Conservation (phyloP, 108 stramenopile species). For the Pseudonitzschia multiseries region DNA sequence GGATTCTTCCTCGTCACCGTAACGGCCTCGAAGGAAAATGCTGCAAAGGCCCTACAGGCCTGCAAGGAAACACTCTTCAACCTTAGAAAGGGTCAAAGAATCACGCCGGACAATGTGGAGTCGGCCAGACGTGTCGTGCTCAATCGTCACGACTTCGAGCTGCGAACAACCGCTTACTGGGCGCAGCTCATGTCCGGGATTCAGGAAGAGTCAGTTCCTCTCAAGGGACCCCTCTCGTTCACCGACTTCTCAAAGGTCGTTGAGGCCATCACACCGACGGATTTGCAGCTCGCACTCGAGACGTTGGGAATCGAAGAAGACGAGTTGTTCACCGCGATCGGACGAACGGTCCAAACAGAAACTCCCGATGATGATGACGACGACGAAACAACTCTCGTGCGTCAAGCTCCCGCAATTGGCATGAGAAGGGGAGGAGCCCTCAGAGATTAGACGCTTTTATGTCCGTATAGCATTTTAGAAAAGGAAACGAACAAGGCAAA, state of each 20-base stretch:
- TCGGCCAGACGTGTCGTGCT: slow-evolving; percentile 93
- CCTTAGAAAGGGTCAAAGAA: slow-evolving; percentile 66
- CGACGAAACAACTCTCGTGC: slow-evolving; percentile 66
- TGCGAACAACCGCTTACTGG: slow-evolving; percentile 89
- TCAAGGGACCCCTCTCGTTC: slow-evolving; percentile 89
- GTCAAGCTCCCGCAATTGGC: slow-evolving; percentile 77
- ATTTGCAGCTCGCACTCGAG: slow-evolving; percentile 84
- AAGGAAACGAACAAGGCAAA: not conserved
- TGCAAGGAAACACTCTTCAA: slow-evolving; percentile 91
- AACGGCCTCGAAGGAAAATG: slow-evolving; percentile 95
- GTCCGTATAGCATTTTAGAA: not conserved
- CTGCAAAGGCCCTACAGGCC: slow-evolving; percentile 88
- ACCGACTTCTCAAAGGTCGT: slow-evolving; percentile 90
- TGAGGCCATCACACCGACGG: slow-evolving; percentile 82
- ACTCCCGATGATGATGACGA: slow-evolving; percentile 53
- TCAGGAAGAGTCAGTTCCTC: slow-evolving; percentile 89
- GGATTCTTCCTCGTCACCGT: slow-evolving; percentile 96
- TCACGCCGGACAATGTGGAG: slow-evolving; percentile 92
- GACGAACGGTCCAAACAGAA: slow-evolving; percentile 58
- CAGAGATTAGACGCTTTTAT: slow-evolving; percentile 40
- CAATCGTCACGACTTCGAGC: slow-evolving; percentile 92
- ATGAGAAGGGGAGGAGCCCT: slow-evolving; percentile 87
- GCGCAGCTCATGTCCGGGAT: slow-evolving; percentile 91
- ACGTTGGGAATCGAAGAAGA: slow-evolving; percentile 74
- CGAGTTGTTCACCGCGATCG: slow-evolving; percentile 84